Conservation (phyloP, 2,329 filamentous ascomycete species). For the Talaromyces sp. region DNA sequence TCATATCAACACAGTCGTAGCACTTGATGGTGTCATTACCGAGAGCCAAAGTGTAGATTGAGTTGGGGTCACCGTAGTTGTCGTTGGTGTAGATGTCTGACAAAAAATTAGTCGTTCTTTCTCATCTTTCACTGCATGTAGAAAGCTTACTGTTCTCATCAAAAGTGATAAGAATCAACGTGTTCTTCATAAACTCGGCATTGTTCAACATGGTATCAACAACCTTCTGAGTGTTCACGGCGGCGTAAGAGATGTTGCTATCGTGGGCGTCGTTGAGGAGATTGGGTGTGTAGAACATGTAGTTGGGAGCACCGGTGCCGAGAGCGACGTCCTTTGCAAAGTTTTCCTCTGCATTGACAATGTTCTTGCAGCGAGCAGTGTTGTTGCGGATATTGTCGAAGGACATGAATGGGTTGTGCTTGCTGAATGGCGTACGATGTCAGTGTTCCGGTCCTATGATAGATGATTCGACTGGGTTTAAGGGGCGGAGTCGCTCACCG, state of each 20-base stretch:
- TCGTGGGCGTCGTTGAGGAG: conserved; percentile 18
- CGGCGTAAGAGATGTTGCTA: conserved; percentile 9
- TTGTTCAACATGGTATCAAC: conserved; percentile 21
- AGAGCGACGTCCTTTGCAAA: conserved; percentile 21
- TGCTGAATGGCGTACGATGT: conserved; percentile 13
- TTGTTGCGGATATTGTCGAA: conserved; percentile 24
- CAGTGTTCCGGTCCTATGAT: too few relatives aligned
- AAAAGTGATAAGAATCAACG: conserved; percentile 22
- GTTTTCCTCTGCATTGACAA: conserved; percentile 23
- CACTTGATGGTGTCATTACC: conserved; percentile 20
- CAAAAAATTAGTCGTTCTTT: background rate
- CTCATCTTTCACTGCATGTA: background rate
- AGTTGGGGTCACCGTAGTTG: conserved; percentile 19
- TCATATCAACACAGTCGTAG: conserved; percentile 21
- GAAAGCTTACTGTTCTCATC: conserved; percentile 20
- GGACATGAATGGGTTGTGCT: conserved; percentile 24
- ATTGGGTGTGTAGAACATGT: conserved; percentile 21
- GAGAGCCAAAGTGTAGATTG: conserved; percentile 19
- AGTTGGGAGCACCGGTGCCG: conserved; percentile 18
- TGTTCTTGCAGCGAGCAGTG: conserved; percentile 22
- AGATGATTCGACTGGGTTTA: too few relatives aligned
- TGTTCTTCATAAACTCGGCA: conserved; percentile 23
- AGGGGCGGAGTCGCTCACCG: conserved; percentile 11
- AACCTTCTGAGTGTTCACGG: conserved; percentile 1
- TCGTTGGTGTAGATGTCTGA: conserved; percentile 19